phyloP scores from a whole-genome alignment of 345 rosid genomes.

The Eutrema yunnanense region DNA sequence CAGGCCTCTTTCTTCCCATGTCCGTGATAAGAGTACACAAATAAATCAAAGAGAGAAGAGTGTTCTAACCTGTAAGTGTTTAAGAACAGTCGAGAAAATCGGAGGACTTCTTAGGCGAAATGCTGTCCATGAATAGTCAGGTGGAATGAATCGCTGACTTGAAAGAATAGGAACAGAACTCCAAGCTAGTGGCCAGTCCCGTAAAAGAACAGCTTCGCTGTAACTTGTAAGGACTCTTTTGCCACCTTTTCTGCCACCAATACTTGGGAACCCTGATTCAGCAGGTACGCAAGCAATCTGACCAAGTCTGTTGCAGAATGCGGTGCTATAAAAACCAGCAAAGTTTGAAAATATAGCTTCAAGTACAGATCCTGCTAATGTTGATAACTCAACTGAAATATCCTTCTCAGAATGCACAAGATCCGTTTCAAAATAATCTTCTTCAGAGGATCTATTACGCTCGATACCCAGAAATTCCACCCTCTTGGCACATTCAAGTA shows the following conservation, averaged over 20 bases:
- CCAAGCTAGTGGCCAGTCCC: constrained; percentile 98
- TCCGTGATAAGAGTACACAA: background rate
- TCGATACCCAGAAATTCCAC: constrained; percentile 69
- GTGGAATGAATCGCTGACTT: constrained; percentile 70
- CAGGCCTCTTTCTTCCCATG: constrained; percentile 5
- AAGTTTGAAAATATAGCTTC: constrained; percentile 76
- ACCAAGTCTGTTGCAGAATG: constrained; percentile 73
- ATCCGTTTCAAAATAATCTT: constrained; percentile 58
- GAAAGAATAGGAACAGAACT: constrained; percentile 75
- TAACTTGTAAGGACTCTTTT: constrained; percentile 81
- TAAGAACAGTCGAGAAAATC: constrained; percentile 62
- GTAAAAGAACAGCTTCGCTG: constrained; percentile 60
- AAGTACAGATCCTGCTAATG: constrained; percentile 80
- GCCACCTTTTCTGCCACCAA: constrained; percentile 55
- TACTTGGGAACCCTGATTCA: constrained; percentile 73
- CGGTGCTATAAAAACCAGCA: constrained; percentile 70
- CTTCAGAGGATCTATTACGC: constrained; percentile 38
- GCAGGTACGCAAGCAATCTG: constrained; percentile 82
- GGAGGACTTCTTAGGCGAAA: constrained; percentile 85
- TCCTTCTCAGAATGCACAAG: constrained; percentile 36
- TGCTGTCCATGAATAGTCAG: constrained; percentile 83
- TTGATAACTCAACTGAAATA: constrained; percentile 65
- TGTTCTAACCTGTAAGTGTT: constrained; percentile 69
- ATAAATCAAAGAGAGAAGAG: constrained; percentile 1
- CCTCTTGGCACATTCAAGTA: constrained; percentile 85